Percentiles rank a stretch among this genome's conserved stretches.
Conservation (phyloP, 2,329 filamentous ascomycete genomes). For the Zasmidium cellare region DNA sequence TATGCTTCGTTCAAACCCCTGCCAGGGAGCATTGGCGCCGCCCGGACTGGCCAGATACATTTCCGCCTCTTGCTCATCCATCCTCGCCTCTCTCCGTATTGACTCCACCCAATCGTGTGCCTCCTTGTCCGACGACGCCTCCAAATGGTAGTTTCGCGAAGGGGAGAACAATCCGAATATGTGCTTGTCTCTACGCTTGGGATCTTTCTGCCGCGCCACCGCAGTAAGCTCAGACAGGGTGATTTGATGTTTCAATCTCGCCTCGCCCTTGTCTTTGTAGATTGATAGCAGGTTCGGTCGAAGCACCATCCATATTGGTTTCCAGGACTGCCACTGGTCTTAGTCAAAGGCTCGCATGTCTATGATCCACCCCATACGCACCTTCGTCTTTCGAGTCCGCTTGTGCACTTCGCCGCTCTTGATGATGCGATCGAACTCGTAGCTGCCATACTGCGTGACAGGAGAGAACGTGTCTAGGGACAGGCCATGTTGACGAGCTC, state of each 20-base stretch:
- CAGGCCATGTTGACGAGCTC: slow-evolving; percentile 30
- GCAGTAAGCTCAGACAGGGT: slow-evolving; percentile 87
- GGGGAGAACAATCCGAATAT: slow-evolving; percentile 93
- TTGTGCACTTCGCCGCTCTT: slow-evolving; percentile 86
- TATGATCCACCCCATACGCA: slow-evolving; percentile 37
- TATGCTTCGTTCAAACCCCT: slow-evolving; percentile 40
- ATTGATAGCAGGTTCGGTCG: slow-evolving; percentile 87
- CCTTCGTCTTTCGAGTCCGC: slow-evolving; percentile 91
- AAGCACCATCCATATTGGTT: slow-evolving; percentile 82
- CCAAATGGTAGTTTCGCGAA: slow-evolving; percentile 86
- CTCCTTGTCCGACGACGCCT: slow-evolving; percentile 71
- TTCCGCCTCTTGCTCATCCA: slow-evolving; percentile 86
- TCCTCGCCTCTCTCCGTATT: slow-evolving; percentile 75
- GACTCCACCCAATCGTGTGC: slow-evolving; percentile 83
- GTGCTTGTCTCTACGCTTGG: slow-evolving; percentile 81
- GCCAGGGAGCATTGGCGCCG: slow-evolving; percentile 49
- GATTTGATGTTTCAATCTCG: slow-evolving; percentile 84
- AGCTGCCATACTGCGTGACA: slow-evolving; percentile 92
- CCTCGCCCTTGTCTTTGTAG: slow-evolving; percentile 90
- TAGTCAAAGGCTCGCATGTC: slow-evolving; percentile 16
- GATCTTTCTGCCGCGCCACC: slow-evolving; percentile 82
- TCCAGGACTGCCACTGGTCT: slow-evolving; percentile 70
- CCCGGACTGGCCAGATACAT: slow-evolving; percentile 71
- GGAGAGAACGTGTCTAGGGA: slow-evolving; percentile 71
- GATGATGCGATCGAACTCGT: slow-evolving; percentile 91